Evolutionary conservation across 2,329 filamentous ascomycete genomes (phyloP), one percentile per base, ranked within the genome.

Genomic region (Penicillium sp.): DNA sequence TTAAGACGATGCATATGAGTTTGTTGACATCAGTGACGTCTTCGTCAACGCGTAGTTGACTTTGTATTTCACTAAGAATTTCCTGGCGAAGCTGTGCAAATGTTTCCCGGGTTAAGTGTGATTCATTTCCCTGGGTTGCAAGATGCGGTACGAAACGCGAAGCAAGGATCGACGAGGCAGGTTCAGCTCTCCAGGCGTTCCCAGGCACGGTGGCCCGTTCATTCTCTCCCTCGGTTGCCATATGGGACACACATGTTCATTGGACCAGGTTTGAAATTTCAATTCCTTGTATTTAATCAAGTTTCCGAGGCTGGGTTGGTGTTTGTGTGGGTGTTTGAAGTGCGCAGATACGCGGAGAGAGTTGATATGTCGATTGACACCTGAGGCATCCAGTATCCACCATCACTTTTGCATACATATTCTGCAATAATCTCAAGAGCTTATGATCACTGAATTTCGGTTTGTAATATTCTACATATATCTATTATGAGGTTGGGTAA

Each of bases 91-190:
- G 81, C 51, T 87, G 85, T 60, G 89, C 87, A 61, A 97, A 87
- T 49, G 91, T 89, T 64, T 87, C 85, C 58, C 85, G 87, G 65
- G 88, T 86, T 66, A 88, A 83, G 66, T 84, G 82, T 52, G 83
- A 82, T 44, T 83, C 84, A 60, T 81, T 82, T 50, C 83, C 81
- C 49, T 84, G 84, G 23, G 88, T 83, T 43, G 88, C 85, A 60
- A 92, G 86, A 71, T 90, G 91, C 70, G 90, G 87, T 62, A 94
- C 91, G 56, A 97, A 86, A 73, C 95, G 90, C 13, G 91, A 91
- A 51, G 92, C 91, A 68, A 96, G 82, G 10, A 92, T 95, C 16
- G 92, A 96, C 13, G 91, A 89, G 33, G 72, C 65, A 27, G 73
- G 70, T 58, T 74, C 73, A 41, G 58, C 57, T 62, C 60, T 65